These are phyloP conservation scores for Handroanthus guayacan DNA, from an alignment of 257 asterid genomes.

Conservation along the genomic window DNA sequence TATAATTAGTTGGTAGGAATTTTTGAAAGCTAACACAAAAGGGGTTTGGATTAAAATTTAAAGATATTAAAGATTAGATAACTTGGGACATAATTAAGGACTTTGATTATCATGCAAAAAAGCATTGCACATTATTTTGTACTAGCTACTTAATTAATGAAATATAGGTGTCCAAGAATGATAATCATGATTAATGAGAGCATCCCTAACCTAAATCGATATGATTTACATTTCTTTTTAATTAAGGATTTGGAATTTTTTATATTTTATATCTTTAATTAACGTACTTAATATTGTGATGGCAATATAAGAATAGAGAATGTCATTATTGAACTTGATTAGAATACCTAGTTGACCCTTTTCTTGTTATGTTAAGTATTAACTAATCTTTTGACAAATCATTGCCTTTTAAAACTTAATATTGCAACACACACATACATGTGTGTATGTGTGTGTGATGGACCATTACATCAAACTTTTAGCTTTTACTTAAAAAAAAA, in stretches of 20 bases:
- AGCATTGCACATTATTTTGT: neutral
- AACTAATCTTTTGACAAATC: neutral
- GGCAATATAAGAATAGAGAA: neutral
- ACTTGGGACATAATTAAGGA: neutral
- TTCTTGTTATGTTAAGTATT: neutral
- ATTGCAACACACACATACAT: neutral
- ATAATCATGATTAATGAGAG: slow-evolving; percentile 24
- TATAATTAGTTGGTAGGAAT: neutral
- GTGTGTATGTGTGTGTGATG: neutral
- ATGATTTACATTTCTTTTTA: too few relatives aligned
- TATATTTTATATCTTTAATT: too few relatives aligned
- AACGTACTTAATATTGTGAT: too few relatives aligned
- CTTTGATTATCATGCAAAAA: neutral
- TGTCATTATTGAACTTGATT: neutral
- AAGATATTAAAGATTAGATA: neutral
- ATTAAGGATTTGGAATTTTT: too few relatives aligned
- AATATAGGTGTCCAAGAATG: neutral
- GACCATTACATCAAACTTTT: slow-evolving; percentile 22
- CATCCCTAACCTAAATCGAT: neutral
- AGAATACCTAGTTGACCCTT: too few relatives aligned
- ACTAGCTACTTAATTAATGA: neutral
- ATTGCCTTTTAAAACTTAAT: neutral
- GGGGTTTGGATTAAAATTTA: neutral
- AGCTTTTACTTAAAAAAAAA: too few relatives aligned
- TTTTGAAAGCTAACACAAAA: neutral